Percentiles rank a stretch among this genome's conserved stretches.
phyloP scores from a whole-genome alignment of 164 flowering plant genomes.

The Chimonanthus praecox region DNA sequence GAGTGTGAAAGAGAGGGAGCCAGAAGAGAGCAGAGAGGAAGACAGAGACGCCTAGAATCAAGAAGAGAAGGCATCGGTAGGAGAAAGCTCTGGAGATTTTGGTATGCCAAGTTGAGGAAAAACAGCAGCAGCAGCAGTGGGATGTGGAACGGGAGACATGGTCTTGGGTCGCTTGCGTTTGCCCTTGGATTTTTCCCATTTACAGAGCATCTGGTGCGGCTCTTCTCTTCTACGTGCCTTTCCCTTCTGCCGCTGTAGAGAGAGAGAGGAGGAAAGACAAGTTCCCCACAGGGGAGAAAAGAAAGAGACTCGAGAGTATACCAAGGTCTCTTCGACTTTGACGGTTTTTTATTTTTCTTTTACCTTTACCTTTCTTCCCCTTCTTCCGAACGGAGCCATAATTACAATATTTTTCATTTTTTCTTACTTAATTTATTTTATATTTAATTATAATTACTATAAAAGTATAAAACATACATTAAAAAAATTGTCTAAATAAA shows the following conservation, averaged over 20 bases:
- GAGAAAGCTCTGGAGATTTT: slow-evolving; percentile 22
- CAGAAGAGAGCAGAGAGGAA: slow-evolving; percentile 47
- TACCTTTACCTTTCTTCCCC: too few species aligned
- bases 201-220: slow-evolving; percentile 41
- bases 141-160: slow-evolving; percentile 17
- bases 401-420: too few species aligned
- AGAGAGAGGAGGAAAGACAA: background rate
- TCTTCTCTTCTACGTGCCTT: background rate
- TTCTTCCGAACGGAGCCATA: too few species aligned
- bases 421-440: too few species aligned
- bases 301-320: background rate
- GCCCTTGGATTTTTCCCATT: slow-evolving; percentile 58
- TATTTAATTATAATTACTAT: too few species aligned
- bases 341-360: too few species aligned
- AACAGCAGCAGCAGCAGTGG: slow-evolving; percentile 16
- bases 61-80: slow-evolving; percentile 44
- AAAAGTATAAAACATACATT: too few species aligned
- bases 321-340: too few species aligned
- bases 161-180: slow-evolving; percentile 7
- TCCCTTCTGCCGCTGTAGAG: too few species aligned
- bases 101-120: slow-evolving; percentile 16
- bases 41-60: slow-evolving; percentile 38
- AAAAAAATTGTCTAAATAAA: too few species aligned
- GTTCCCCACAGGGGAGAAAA: background rate
- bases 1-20: slow-evolving; percentile 32